Evolutionary conservation across 1,139 yeast genomes (phyloP), one percentile per base, ranked within the genome.

Genomic region (Geotrichum cucujoidarum): DNA sequence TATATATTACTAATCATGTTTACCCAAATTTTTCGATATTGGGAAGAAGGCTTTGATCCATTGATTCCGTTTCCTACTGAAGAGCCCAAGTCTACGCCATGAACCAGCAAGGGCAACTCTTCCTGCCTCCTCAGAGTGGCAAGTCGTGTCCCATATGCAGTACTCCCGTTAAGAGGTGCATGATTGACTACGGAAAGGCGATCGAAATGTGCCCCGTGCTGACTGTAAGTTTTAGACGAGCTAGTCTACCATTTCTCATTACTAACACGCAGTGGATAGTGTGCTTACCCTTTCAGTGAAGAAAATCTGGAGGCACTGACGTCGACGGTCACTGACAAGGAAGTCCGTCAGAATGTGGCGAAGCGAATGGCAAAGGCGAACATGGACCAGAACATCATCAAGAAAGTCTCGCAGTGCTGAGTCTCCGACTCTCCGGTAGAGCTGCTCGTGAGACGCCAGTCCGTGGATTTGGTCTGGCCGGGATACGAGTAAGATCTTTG

Each of bases 281-380:
- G 71, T 48, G 51, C 57, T 11, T 76, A 63, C 46, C 71, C 71
- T 3, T 67, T 67, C 50, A 59, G 73, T 27, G 31, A 40, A 22
- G 47, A 45, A 6, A 36, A 50, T 18, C 29, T 45, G 13, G 52
- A 49, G 14, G 24, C 43, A 11, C 46, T 47, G 29, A 37, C 47
- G n/a, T 22, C 51, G 6, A 36, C 45, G 3, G 54, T 56, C 25
- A 27, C 53, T 24, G 44, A 48, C 37, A 52, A 53, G 2, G 59
- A 56, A 27, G 50, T 55, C 43, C 44, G 49, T n/a, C 20, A 43
- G 8, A 55, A 56, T 41, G 57, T 56, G 25, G 57, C 54, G 5
- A 32, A 36, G 11, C 44, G 59, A 37, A 56, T 56, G 59, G 43
- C 40, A 31, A 45, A 45, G 27, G 58, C 55, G 29, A 53, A 55